Conservation (phyloP, 768 basidiomycete genomes). For the Hygrophorus russula region DNA sequence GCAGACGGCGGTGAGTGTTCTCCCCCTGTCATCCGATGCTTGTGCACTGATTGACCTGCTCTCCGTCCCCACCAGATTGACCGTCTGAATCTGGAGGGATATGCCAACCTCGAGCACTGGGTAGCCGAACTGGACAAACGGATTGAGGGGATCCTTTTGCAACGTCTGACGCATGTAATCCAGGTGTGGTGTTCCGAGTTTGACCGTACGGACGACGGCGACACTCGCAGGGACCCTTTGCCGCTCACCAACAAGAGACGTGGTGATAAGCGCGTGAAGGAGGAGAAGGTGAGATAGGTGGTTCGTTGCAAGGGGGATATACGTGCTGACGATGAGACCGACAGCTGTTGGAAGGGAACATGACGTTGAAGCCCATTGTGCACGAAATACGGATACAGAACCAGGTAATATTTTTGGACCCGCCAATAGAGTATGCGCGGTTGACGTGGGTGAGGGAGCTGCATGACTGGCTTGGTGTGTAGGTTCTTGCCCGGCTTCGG, state of each 20-base stretch:
- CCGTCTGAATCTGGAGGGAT: slow-evolving; percentile 90
- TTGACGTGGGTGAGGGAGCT: slow-evolving; percentile 82
- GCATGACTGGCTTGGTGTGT: slow-evolving; percentile 77
- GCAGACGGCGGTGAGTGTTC: slow-evolving; percentile 63
- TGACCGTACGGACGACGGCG: slow-evolving; percentile 60
- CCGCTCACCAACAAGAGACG: slow-evolving; percentile 51
- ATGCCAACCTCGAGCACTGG: slow-evolving; percentile 89
- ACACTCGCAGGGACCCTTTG: slow-evolving; percentile 41
- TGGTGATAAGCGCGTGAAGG: slow-evolving; percentile 59
- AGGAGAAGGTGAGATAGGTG: slow-evolving; percentile 53
- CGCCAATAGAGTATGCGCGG: slow-evolving; percentile 91
- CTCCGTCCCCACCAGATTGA: slow-evolving; percentile 51
- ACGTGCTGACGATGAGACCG: slow-evolving; percentile 1
- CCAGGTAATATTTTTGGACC: slow-evolving; percentile 97
- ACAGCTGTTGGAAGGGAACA: slow-evolving; percentile 61
- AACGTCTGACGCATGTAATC: slow-evolving; percentile 66
- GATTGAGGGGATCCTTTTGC: slow-evolving; percentile 72
- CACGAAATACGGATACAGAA: slow-evolving; percentile 98
- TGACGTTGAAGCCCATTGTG: slow-evolving; percentile 76
- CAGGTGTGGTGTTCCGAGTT: slow-evolving; percentile 87
- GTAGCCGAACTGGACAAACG: slow-evolving; percentile 73
- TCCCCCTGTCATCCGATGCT: not conserved
- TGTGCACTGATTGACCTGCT: not conserved
- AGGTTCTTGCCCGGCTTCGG: not conserved
- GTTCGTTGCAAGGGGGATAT: not conserved